Evolutionary conservation across 257 asterid genomes (phyloP), one percentile per base, ranked within the genome.

Genomic region (Cinchona pubescens): DNA sequence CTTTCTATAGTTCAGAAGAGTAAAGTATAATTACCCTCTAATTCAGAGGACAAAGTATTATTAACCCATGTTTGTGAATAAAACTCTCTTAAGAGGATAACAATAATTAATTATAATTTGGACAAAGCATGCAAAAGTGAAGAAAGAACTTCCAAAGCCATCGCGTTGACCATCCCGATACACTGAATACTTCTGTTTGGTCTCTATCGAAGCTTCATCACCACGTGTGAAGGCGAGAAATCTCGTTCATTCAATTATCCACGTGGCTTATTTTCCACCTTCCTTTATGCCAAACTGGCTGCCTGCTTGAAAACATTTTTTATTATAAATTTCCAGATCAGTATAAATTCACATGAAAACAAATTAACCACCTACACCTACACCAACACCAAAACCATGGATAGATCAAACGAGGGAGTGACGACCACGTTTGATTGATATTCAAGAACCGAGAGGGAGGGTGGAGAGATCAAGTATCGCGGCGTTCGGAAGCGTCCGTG

Each of bases 401-500:
- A 82, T 70, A 61, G 46, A 8, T 21, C 58, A 9, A 67, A 69
- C n/a, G 43, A 86, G 75, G 84, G 79, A 82, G 76, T 67, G 68
- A 79, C n/a, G 23, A 15, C 53, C 16, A 32, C 72, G n/a, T n/a
- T n/a, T n/a, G n/a, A n/a, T n/a, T n/a, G n/a, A n/a, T n/a, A n/a
- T n/a, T n/a, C n/a, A n/a, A 48, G 18, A 60, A 51, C 64, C 56
- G 14, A 45, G n/a, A 64, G n/a, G 1, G 65, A 48, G 0, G 80
- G 58, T 3, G 83, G 77, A 32, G 95, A 90, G 32, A 77, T 89
- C 11, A 89, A 85, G 82, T 92, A 87, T 0, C 74, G 96, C 53
- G 97, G 97, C 30, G 97, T 92, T 3, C 72, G 97, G 13, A 86
- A 80, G 90, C 85, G 97, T 73, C 92, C 91, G 30, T 92, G 93